These are phyloP conservation scores for Termitomyces sp. DNA, from an alignment of 768 basidiomycete genomes.

Conservation along the genomic window DNA sequence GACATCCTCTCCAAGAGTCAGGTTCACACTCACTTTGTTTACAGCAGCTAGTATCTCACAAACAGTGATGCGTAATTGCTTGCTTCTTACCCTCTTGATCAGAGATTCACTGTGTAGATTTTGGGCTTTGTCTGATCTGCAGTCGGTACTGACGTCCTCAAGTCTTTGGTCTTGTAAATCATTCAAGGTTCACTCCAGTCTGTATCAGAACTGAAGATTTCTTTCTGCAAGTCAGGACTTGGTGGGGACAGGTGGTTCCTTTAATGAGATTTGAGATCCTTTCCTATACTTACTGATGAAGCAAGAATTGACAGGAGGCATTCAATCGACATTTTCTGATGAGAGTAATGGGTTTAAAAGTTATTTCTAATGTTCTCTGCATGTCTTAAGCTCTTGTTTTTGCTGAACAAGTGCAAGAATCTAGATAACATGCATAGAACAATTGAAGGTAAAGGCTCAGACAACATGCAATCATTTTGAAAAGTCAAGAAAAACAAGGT, in stretches of 20 bases:
- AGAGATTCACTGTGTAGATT: background rate
- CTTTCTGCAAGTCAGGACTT: no score
- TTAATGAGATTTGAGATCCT: background rate
- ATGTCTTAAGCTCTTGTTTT: background rate
- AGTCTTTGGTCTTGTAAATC: background rate
- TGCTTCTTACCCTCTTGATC: background rate
- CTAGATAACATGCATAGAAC: background rate
- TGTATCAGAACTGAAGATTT: no score
- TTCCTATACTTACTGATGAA: background rate
- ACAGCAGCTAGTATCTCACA: background rate
- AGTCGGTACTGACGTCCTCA: background rate
- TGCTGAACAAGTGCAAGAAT: background rate
- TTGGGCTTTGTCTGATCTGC: background rate
- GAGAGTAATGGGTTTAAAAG: background rate
- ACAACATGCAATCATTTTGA: background rate
- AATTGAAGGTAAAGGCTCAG: background rate
- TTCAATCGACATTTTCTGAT: background rate
- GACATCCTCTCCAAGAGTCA: background rate
- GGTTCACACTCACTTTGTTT: background rate
- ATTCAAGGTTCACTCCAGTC: no score
- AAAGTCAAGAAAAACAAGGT: background rate
- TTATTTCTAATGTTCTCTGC: background rate
- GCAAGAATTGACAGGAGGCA: background rate
- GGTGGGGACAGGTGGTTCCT: no score
- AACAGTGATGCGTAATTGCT: background rate